Conservation (phyloP, 306 rosid genomes). For the Purshia tridentata region DNA sequence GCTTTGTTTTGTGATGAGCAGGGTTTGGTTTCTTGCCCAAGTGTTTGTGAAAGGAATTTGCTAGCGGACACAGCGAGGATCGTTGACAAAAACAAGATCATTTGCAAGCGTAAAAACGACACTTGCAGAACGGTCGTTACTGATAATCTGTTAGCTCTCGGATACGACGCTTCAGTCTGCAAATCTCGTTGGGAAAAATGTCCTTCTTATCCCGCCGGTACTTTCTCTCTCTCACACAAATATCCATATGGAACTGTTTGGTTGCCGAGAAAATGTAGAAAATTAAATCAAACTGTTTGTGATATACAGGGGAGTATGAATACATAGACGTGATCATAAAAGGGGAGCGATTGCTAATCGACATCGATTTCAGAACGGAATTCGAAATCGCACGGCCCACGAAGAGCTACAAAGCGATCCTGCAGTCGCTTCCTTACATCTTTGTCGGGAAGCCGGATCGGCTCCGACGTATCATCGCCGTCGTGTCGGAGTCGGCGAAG, state of each 20-base stretch:
- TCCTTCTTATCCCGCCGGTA: slow-evolving; percentile 65
- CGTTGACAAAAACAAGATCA: slow-evolving; percentile 68
- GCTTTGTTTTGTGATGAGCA: slow-evolving; percentile 14
- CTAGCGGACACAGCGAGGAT: slow-evolving; percentile 71
- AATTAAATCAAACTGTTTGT: neutral
- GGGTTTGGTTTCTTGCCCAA: slow-evolving; percentile 60
- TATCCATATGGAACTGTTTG: slow-evolving; percentile 2
- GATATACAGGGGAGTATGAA: slow-evolving; percentile 62
- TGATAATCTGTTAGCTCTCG: slow-evolving; percentile 51
- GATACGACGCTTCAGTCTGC: slow-evolving; percentile 83
- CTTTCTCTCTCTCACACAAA: neutral
- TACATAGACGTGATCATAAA: slow-evolving; percentile 57
- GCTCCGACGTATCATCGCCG: slow-evolving; percentile 47
- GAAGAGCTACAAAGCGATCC: slow-evolving; percentile 49
- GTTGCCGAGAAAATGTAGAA: neutral
- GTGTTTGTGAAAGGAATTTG: slow-evolving; percentile 61
- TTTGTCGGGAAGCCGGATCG: slow-evolving; percentile 69
- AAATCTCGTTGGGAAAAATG: slow-evolving; percentile 92
- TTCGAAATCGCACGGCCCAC: slow-evolving; percentile 80
- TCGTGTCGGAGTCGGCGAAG: slow-evolving; percentile 74
- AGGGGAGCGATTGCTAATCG: slow-evolving; percentile 54
- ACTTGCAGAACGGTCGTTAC: slow-evolving; percentile 45
- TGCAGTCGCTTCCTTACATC: slow-evolving; percentile 62
- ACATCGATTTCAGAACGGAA: slow-evolving; percentile 78
- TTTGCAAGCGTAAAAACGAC: slow-evolving; percentile 60